phyloP scores from a whole-genome alignment of 805 yeast genomes.

The Ogataea philodendri region DNA sequence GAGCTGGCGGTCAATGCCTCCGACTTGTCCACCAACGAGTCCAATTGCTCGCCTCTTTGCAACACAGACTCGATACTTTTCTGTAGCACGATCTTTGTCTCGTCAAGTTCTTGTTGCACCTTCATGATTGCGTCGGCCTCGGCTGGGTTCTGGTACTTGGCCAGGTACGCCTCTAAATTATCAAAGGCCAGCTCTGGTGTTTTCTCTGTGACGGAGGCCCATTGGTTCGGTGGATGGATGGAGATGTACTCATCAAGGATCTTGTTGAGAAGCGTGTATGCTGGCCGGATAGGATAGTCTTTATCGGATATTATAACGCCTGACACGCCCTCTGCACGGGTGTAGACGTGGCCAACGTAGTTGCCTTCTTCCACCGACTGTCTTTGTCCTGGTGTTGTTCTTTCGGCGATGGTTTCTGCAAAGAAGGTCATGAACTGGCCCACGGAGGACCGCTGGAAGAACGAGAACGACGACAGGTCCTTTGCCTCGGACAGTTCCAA shows the following conservation, averaged over 20 bases:
- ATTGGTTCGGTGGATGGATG: conserved; percentile 71
- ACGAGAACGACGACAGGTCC: conserved; percentile 82
- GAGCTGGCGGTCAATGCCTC: conserved; percentile 88
- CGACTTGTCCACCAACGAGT: conserved; percentile 89
- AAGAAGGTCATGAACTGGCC: conserved; percentile 95
- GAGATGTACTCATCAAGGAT: conserved; percentile 86
- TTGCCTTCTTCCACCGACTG: conserved; percentile 91
- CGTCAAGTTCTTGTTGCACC: conserved; percentile 97
- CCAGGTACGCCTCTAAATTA: conserved; percentile 64
- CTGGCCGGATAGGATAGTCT: conserved; percentile 96
- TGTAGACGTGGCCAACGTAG: conserved; percentile 89
- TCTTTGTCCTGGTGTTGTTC: conserved; percentile 87
- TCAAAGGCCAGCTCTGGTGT: conserved; percentile 48
- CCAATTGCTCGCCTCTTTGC: conserved; percentile 95
- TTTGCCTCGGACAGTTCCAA: conserved; percentile 76
- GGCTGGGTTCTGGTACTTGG: conserved; percentile 91
- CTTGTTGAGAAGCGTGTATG: conserved; percentile 88
- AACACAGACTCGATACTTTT: conserved; percentile 92
- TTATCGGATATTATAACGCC: conserved; percentile 92
- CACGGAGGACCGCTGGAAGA: conserved; percentile 73
- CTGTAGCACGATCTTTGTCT: conserved; percentile 93
- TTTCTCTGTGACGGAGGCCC: conserved; percentile 54
- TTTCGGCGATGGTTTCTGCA: conserved; percentile 81
- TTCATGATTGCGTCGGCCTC: conserved; percentile 97
- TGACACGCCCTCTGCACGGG: conserved; percentile 85